Conservation (phyloP, 2,329 filamentous ascomycete genomes). For the Cordyceps farinosa region DNA sequence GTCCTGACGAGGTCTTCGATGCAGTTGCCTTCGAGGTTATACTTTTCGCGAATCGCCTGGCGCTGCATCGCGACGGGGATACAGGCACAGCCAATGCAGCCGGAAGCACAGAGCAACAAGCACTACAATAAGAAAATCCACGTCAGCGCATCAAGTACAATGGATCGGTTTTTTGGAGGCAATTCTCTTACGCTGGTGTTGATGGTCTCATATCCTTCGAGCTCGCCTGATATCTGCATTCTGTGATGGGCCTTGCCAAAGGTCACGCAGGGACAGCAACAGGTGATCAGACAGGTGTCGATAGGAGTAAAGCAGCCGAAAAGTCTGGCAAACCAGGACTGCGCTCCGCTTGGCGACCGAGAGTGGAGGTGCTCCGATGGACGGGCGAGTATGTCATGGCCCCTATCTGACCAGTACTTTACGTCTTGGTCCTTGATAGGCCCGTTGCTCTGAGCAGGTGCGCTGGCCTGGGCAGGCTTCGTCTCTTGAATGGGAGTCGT, state of each 20-base stretch:
- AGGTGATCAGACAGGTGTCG: constrained; percentile 43
- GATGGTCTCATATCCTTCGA: constrained; percentile 43
- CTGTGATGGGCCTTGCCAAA: constrained; percentile 49
- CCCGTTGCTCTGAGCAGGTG: constrained; percentile 21
- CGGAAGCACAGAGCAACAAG: constrained; percentile 40
- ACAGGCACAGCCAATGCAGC: constrained; percentile 40
- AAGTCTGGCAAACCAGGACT: constrained; percentile 39
- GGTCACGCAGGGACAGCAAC: constrained; percentile 45
- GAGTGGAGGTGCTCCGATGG: constrained; percentile 42
- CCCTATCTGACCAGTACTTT: constrained; percentile 41
- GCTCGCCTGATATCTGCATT: constrained; percentile 36
- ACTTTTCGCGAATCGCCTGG: constrained; percentile 41
- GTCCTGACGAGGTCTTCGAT: constrained; percentile 39
- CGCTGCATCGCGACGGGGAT: constrained; percentile 45
- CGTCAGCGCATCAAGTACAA: not conserved
- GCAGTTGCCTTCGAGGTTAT: constrained; percentile 44
- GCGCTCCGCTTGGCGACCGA: constrained; percentile 35
- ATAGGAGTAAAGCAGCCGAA: constrained; percentile 45
- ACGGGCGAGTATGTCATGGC: constrained; percentile 42
- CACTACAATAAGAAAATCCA: constrained; percentile 29
- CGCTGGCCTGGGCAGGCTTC: not conserved
- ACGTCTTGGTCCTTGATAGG: constrained; percentile 42
- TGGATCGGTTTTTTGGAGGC: not conserved
- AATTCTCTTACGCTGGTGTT: constrained; percentile 42
- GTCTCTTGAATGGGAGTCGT: not conserved